A percentile compares a stretch with the other conserved stretches of the same genome.
phyloP scores from a whole-genome alignment of 345 rosid species.

The Citrus sinensis region DNA sequence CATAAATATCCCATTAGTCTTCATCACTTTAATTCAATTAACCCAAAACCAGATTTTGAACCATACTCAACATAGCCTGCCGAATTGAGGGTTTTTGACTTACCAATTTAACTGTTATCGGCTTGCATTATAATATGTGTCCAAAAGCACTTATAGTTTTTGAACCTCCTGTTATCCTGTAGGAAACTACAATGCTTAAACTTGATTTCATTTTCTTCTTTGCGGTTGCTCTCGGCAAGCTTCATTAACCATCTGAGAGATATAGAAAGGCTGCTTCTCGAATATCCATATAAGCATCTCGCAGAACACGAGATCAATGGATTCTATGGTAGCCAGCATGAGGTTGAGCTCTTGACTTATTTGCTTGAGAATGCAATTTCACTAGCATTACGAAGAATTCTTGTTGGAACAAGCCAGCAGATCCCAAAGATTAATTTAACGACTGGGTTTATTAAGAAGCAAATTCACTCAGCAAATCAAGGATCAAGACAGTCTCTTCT shows the following conservation, averaged over 20 bases:
- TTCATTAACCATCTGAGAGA: neutral
- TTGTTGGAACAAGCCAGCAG: neutral
- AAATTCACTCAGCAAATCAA: neutral
- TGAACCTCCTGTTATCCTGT: neutral
- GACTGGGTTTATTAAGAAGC: neutral
- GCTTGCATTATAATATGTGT: neutral
- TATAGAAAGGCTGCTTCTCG: constrained; percentile 1
- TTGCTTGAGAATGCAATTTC: constrained; percentile 7
- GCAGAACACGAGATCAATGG: constrained; percentile 7
- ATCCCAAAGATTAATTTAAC: neutral
- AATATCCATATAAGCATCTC: constrained; percentile 7
- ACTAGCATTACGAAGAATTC: neutral
- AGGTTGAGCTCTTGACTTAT: constrained; percentile 11
- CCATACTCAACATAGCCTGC: no score
- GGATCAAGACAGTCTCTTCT: neutral
- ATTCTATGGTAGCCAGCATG: constrained; percentile 2
- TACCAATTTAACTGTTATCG: neutral
- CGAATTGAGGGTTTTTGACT: neutral
- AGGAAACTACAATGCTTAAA: neutral
- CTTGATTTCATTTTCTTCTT: neutral
- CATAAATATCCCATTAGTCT: no score
- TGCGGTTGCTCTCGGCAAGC: constrained; percentile 6
- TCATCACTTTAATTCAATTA: neutral
- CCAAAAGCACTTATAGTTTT: neutral
- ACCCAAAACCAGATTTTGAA: no score